A percentile compares a stretch with the other conserved stretches of the same genome.
phyloP scores from a whole-genome alignment of 2,329 filamentous ascomycete species.

The Didymella sp. region DNA sequence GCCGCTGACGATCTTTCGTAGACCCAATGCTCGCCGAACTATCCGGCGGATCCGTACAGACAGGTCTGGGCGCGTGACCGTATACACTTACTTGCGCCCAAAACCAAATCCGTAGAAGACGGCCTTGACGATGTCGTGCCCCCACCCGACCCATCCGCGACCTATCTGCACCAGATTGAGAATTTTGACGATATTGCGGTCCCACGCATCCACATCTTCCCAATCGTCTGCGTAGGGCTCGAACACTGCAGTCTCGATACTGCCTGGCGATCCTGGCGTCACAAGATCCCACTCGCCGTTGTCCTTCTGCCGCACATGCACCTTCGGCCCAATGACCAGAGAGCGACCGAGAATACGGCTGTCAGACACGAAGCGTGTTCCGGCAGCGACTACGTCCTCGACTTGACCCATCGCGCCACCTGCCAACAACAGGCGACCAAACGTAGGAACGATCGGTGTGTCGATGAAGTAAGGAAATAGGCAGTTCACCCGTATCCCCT shows the following conservation, averaged over 20 bases:
- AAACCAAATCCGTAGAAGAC: constrained; percentile 37
- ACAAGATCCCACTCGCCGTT: constrained; percentile 42
- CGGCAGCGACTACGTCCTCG: constrained; percentile 69
- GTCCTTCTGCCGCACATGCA: constrained; percentile 56
- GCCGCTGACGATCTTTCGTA: constrained; percentile 1
- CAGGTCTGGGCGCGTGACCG: constrained; percentile 8
- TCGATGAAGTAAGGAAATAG: constrained; percentile 72
- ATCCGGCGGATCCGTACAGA: constrained; percentile 6
- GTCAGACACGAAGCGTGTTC: constrained; percentile 67
- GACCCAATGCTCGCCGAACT: constrained; percentile 5
- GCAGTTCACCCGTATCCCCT: constrained; percentile 68
- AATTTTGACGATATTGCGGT: constrained; percentile 60
- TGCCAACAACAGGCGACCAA: constrained; percentile 61
- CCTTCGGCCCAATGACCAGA: constrained; percentile 64
- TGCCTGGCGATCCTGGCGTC: constrained; percentile 34
- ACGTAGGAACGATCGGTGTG: constrained; percentile 62
- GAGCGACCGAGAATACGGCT: constrained; percentile 63
- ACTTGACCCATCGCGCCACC: constrained; percentile 62
- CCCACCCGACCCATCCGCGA: constrained; percentile 63
- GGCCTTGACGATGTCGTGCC: constrained; percentile 48
- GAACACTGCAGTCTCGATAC: constrained; percentile 60
- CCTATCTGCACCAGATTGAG: constrained; percentile 60
- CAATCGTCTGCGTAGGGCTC: constrained; percentile 68
- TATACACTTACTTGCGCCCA: constrained; percentile 16
- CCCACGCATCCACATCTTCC: constrained; percentile 63